Base-by-base conservation (phyloP, 192 early-diverging fungal species). In the Powellomyces hirtus region DNA sequence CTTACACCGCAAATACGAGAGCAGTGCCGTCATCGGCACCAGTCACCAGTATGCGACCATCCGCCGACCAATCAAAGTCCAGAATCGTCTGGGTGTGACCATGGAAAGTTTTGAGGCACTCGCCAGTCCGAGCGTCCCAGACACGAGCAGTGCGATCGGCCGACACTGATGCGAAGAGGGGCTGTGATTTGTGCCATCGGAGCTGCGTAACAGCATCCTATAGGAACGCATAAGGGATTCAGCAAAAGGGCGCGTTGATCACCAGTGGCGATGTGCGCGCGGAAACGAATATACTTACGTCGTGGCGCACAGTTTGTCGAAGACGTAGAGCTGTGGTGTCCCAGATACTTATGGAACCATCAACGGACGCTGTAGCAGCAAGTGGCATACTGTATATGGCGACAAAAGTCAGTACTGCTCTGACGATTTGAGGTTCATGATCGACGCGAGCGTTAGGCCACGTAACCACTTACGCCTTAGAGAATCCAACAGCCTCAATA, bases 111-210 rank as follows among this genome's bases (percentile, higher is more conserved):
- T 86, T 86, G 60, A 91, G 74, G 70, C 86, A 89, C 26, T 86
- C 79, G 18, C 95, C 95, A 14, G 92, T 94, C 36, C 97, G 82
- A 33, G 85, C 84, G 78, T 99, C 97, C 97, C 97, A 99, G 24
- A 91, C 72, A 34, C 88, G 82, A 13, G 95, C 86, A 0, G 92
- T 89, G 27, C 84, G 73, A 72, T 97, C 96, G 44, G 87, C 81
- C 5, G 94, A 97, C 50, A 84, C 81, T 13, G 91, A 84, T 0
- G 87, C 85, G 42, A 98, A 62, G 46, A 90, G 66, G 2, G 90
- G 90, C 27, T 88, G 82, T 33, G 84, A 78, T 37, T 81, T 52
- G 58, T 88, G 83, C 87, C 90, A 98, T 62, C 77, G 63, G 18
- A 93, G 76, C 63, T 89, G 83, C 22, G 90, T 92, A 22, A 98